Evolutionary conservation across 75 land plant genomes (phyloP), one percentile per base, ranked within the genome.

Genomic region (Sequoia sempervirens): DNA sequence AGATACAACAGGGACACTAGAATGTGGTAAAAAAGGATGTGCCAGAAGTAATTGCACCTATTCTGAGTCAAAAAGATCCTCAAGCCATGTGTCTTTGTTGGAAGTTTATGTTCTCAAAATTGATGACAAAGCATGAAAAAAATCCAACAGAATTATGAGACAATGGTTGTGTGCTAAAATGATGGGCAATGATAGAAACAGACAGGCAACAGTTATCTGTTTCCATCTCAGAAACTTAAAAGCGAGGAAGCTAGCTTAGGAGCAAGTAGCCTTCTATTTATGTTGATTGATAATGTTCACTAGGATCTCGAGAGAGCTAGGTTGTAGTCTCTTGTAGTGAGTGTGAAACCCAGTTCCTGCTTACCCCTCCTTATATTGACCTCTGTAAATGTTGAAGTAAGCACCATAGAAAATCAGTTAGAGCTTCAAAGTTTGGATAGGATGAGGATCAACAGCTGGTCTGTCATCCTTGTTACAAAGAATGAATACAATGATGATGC

Each of bases 91-190:
- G 90, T 61, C 61, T 97, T 34, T 94, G 94, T 85, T 97, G 96
- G 93, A 96, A 97, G 84, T 41, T 7, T 96, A 41, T 93, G 90
- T 80, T 87, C 91, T 64, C 87, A n/a, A 86, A 32, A 53, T 56
- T 17, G 70, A 73, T 11, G 81, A 88, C 38, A 46, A 68, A 10
- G 23, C 82, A 82, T 75, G 78, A 46, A 66, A 76, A 58, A 83
- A 82, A 56, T 54, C 52, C 45, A 38, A 83, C 37, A 47, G 82
- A 81, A 80, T 80, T 8, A 85, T 89, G n/a, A 89, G 89, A 5
- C 84, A 85, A 45, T 97, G 99, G 99, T 84, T 97, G 86, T 87
- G 32, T 13, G 84, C 89, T 36, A 96, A 97, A 84, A 84, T 97
- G 40, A 85, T 89, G 83, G 89, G 84, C 81, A 38, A 76, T n/a